Conservation (phyloP, 805 yeast genomes). For the Candida pini region DNA sequence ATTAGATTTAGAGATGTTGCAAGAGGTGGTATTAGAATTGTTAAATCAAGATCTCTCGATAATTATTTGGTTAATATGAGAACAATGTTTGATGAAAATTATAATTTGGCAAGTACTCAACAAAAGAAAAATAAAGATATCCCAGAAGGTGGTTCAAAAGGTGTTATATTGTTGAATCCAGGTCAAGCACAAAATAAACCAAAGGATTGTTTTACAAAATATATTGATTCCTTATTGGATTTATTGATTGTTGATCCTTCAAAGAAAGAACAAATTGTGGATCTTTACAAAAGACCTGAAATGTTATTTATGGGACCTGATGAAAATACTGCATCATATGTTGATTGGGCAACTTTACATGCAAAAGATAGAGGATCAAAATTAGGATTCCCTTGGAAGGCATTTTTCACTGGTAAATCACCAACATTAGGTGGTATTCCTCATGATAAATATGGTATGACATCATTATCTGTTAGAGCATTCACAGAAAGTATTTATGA, state of each 20-base stretch:
- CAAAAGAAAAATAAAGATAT: constrained; percentile 96
- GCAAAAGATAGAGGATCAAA: constrained; percentile 90
- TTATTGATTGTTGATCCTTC: constrained; percentile 66
- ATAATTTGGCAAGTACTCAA: constrained; percentile 92
- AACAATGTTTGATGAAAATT: constrained; percentile 91
- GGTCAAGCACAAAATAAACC: constrained; percentile 75
- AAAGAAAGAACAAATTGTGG: constrained; percentile 80
- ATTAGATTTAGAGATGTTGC: constrained; percentile 95
- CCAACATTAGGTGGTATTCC: constrained; percentile 95
- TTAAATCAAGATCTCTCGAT: constrained; percentile 78
- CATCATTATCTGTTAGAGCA: constrained; percentile 88
- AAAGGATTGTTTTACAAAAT: constrained; percentile 82
- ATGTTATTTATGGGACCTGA: constrained; percentile 98
- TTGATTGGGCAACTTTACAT: constrained; percentile 96
- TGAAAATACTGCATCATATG: constrained; percentile 94
- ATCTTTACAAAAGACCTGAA: constrained; percentile 77
- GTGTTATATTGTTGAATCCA: constrained; percentile 79
- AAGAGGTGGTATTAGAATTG: constrained; percentile 96
- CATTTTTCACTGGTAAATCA: constrained; percentile 94
- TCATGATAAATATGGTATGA: constrained; percentile 97
- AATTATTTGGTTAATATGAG: constrained; percentile 81
- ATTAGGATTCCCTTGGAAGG: constrained; percentile 78
- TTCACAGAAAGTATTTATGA: constrained; percentile 85
- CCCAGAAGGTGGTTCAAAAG: constrained; percentile 98
- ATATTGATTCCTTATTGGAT: constrained; percentile 87